Percentiles rank a stretch among this genome's conserved stretches.
Evolutionary conservation across 495 filamentous ascomycete species (phyloP).

Genomic region (Aspergillus kassunensis): DNA sequence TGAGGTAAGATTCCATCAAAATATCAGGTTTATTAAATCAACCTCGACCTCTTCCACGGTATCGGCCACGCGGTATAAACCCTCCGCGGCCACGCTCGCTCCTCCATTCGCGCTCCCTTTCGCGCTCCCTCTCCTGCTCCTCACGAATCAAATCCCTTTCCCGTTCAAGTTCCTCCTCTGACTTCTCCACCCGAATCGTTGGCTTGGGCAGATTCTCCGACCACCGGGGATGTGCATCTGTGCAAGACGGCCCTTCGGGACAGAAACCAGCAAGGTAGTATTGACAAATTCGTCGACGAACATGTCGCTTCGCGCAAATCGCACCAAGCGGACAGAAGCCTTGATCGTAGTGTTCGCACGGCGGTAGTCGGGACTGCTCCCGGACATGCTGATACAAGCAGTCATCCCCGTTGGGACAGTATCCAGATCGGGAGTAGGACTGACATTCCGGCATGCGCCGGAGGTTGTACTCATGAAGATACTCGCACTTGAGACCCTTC

Average conservation of each 20-base stretch:
- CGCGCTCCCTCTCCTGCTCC: slow-evolving; percentile 51
- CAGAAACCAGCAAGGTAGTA: slow-evolving; percentile 95
- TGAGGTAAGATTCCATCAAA: neutral
- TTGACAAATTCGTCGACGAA: slow-evolving; percentile 67
- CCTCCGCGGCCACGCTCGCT: slow-evolving; percentile 44
- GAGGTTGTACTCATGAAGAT: slow-evolving; percentile 96
- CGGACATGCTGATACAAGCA: slow-evolving; percentile 95
- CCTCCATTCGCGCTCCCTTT: slow-evolving; percentile 49
- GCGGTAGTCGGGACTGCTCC: slow-evolving; percentile 70
- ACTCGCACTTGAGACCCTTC: slow-evolving; percentile 93
- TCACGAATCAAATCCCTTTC: slow-evolving; percentile 51
- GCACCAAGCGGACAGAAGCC: slow-evolving; percentile 93
- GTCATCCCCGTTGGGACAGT: slow-evolving; percentile 94
- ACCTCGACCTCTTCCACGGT: slow-evolving; percentile 44
- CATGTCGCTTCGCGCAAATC: slow-evolving; percentile 79
- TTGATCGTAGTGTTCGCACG: slow-evolving; percentile 91
- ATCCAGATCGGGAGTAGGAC: slow-evolving; percentile 81
- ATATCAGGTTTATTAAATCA: slow-evolving; percentile 3
- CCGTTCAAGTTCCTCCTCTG: slow-evolving; percentile 58
- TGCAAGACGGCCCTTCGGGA: slow-evolving; percentile 74
- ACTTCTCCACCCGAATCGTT: slow-evolving; percentile 57
- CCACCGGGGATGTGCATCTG: slow-evolving; percentile 81
- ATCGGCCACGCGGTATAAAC: slow-evolving; percentile 49
- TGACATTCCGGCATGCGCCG: slow-evolving; percentile 97
- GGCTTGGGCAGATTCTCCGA: slow-evolving; percentile 67